phyloP scores from a whole-genome alignment of 1,139 yeast species.

The Candida gigantensis region DNA sequence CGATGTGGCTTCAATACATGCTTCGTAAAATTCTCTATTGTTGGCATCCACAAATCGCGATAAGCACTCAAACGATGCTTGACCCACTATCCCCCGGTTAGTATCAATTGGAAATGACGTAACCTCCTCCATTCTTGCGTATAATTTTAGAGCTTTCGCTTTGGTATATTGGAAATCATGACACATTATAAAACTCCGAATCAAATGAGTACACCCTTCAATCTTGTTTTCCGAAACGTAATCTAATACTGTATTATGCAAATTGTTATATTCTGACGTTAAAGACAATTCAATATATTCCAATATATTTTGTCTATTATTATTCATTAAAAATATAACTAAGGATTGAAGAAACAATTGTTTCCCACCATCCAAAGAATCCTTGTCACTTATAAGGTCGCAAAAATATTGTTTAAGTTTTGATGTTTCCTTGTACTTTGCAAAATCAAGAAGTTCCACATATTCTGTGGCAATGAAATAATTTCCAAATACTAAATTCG shows the following conservation, averaged over 20 bases:
- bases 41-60: conserved; percentile 34
- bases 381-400: conserved; percentile 1
- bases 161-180: conserved; percentile 34
- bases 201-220: conserved; percentile 1
- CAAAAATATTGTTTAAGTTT: conserved; percentile 4
- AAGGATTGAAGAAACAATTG: conserved; percentile 13
- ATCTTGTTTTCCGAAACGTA: conserved; percentile 3
- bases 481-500: conserved; percentile 1
- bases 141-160: conserved; percentile 34
- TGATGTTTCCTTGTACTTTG: conserved; percentile 1
- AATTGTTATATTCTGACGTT: conserved; percentile 10
- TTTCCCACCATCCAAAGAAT: conserved; percentile 12
- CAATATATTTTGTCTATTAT: not conserved
- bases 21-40: conserved; percentile 1
- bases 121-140: conserved; percentile 6
- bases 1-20: conserved; percentile 1
- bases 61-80: conserved; percentile 50
- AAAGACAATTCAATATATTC: conserved; percentile 8
- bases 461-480: conserved; percentile 12
- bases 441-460: conserved; percentile 7
- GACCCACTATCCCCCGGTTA: conserved; percentile 34
- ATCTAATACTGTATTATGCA: conserved; percentile 10
- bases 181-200: conserved; percentile 29
- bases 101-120: conserved; percentile 28
- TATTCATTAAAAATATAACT: conserved; percentile 6